These are phyloP conservation scores for Globisporangium carolinianum DNA, from an alignment of 352 stramenopile genomes.

Conservation along the genomic window DNA sequence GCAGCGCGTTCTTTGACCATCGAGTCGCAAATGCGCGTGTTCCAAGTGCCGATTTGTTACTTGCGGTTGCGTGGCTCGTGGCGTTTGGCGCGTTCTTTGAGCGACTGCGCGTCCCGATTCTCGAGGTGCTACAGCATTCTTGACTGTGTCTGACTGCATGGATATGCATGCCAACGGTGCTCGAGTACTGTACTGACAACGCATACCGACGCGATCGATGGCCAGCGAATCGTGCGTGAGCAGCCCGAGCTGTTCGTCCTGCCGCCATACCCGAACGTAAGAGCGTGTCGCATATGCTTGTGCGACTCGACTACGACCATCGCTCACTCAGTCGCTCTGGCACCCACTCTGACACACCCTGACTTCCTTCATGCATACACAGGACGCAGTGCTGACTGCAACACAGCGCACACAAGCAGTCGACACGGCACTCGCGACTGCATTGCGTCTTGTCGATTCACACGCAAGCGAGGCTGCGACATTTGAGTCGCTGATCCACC, in stretches of 20 bases:
- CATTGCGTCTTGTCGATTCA: background rate
- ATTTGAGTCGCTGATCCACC: conserved; percentile 25
- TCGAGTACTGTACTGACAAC: no score
- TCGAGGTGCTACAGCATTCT: conserved; percentile 16
- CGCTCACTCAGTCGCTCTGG: no score
- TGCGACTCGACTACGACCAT: background rate
- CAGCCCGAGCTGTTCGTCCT: background rate
- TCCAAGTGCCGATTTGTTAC: conserved; percentile 34
- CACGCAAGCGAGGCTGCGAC: background rate
- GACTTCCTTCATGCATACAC: no score
- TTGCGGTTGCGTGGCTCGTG: conserved; percentile 45
- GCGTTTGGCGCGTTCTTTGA: conserved; percentile 45
- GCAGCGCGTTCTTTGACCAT: conserved; percentile 27
- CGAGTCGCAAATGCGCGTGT: background rate
- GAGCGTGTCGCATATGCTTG: background rate
- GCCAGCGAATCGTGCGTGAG: background rate
- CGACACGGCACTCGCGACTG: conserved; percentile 6
- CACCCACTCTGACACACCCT: no score
- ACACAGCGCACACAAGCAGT: background rate
- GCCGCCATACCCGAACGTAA: conserved; percentile 11
- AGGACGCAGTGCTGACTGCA: conserved; percentile 8
- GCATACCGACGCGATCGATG: no score
- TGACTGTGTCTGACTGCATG: no score
- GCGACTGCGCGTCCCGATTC: conserved; percentile 30
- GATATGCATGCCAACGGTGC: no score